Evolutionary conservation across 495 filamentous ascomycete species (phyloP), one percentile per base, ranked within the genome.

Genomic region (Podospora anserina): DNA sequence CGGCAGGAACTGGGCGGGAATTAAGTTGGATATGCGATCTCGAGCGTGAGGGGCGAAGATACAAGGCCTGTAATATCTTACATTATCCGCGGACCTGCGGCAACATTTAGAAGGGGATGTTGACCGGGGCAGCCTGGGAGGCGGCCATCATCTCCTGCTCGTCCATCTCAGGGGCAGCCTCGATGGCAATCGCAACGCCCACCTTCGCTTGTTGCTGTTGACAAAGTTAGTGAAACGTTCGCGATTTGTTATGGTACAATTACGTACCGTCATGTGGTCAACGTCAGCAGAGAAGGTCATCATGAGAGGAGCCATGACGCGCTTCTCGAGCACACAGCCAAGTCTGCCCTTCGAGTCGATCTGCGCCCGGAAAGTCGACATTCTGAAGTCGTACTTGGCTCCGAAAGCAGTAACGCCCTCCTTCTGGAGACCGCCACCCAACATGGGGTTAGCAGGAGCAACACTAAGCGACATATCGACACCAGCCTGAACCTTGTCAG

Each of bases 381-480:
- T 89, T 67, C 92, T 86, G 89, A 99, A 99, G 76, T 98, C 95
- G 79, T 99, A 99, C 82, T 98, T 99, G 72, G 92, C 93, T 75
- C 95, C 96, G 72, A 97, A 84, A 55, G 93, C 91, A 66, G 95
- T 93, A 62, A 91, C 85, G 58, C 96, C 96, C 72, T 98, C 94
- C 75, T 92, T 92, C 73, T 87, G 86, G 61, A 86, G 76, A 23
- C 86, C 84, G 70, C 88, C 89, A 76, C 91, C 91, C 89, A 95
- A 88, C 71, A 88, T 77, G 34, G 81, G 84, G 59, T 83, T 83
- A 39, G 84, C 84, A 63, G 92, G 92, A 39, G 87, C 85, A 74
- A 97, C 89, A 71, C 91, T 87, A 65, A 99, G 87, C 76, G 94
- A 96, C 86, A 95, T 87, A 70, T 98, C 94, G 70, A 96, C 92